These are phyloP conservation scores for Xylariaceae sp. DNA, from an alignment of 2,329 filamentous ascomycete species.

Conservation along the genomic window DNA sequence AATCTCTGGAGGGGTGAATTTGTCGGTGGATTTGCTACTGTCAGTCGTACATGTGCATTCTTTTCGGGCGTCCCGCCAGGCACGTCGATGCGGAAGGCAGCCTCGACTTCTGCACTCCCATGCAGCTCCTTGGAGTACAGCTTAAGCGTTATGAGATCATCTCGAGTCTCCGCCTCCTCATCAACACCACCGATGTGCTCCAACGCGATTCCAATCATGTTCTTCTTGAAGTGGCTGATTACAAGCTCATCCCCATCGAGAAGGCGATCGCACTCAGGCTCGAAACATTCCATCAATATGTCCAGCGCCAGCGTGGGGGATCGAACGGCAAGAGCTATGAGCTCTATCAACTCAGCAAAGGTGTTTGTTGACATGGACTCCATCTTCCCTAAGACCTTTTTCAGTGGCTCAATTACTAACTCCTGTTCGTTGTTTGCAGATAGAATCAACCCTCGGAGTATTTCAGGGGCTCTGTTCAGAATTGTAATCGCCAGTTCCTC, in stretches of 20 bases:
- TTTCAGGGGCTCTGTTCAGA: not conserved
- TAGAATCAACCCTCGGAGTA: slow-evolving; percentile 4
- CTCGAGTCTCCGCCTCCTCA: slow-evolving; percentile 3
- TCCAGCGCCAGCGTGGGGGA: slow-evolving; percentile 1
- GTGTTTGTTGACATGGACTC: not conserved
- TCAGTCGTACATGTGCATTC: slow-evolving; percentile 6
- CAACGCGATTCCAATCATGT: slow-evolving; percentile 8
- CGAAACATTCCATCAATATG: slow-evolving; percentile 10
- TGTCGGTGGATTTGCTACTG: slow-evolving; percentile 2
- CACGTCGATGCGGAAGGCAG: slow-evolving; percentile 8
- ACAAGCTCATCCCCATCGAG: not conserved
- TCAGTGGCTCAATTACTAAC: slow-evolving; percentile 3
- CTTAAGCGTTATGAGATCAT: slow-evolving; percentile 6
- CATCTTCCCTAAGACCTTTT: not conserved
- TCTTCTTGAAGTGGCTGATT: slow-evolving; percentile 1
- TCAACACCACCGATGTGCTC: slow-evolving; percentile 10
- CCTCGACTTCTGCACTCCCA: slow-evolving; percentile 1
- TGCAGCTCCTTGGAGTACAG: not conserved
- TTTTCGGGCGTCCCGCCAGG: slow-evolving; percentile 2
- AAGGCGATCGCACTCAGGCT: slow-evolving; percentile 5
- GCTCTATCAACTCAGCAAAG: slow-evolving; percentile 4
- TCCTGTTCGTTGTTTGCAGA: slow-evolving; percentile 7
- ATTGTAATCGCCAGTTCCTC: slow-evolving; percentile 1
- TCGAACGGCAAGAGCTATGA: slow-evolving; percentile 5
- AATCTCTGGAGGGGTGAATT: slow-evolving; percentile 1